Percentiles rank a stretch among this genome's conserved stretches.
These are phyloP conservation scores for Neolentinus lepideus DNA, from an alignment of 1,284 basidiomycete genomes.

Conservation along the genomic window DNA sequence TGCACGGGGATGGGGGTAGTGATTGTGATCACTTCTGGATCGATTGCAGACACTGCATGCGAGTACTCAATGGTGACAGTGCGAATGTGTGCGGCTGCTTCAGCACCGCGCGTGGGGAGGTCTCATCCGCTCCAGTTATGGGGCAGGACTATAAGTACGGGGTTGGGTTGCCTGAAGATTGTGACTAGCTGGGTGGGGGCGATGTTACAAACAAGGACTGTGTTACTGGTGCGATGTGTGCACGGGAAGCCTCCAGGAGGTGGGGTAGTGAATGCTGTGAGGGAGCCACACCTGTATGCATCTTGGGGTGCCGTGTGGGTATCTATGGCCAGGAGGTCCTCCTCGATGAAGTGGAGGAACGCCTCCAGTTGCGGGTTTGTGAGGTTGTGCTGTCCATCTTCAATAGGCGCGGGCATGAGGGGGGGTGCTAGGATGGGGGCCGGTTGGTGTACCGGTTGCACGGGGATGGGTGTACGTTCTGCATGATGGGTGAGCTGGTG, in stretches of 20 bases:
- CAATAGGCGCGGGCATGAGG: no score
- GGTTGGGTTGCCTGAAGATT: background rate
- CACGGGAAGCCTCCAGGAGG: background rate
- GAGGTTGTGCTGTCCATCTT: no score
- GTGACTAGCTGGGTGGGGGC: background rate
- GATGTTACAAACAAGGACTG: background rate
- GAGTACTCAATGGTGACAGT: background rate
- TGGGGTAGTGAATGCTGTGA: background rate
- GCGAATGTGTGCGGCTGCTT: background rate
- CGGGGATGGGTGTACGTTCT: no score
- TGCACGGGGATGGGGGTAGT: background rate
- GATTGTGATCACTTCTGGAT: background rate
- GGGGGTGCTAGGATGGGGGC: background rate
- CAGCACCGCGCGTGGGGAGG: background rate
- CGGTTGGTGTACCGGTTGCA: no score
- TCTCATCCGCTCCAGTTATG: background rate
- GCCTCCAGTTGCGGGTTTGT: background rate
- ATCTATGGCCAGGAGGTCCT: background rate
- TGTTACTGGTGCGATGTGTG: background rate
- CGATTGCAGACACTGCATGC: background rate
- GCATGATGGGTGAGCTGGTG: no score
- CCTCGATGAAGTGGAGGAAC: background rate
- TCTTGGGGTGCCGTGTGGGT: background rate
- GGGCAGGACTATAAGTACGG: background rate
- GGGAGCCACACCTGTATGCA: background rate